Evolutionary conservation across 179 eudicot genomes (phyloP).

Genomic region (Silene coronaria): DNA sequence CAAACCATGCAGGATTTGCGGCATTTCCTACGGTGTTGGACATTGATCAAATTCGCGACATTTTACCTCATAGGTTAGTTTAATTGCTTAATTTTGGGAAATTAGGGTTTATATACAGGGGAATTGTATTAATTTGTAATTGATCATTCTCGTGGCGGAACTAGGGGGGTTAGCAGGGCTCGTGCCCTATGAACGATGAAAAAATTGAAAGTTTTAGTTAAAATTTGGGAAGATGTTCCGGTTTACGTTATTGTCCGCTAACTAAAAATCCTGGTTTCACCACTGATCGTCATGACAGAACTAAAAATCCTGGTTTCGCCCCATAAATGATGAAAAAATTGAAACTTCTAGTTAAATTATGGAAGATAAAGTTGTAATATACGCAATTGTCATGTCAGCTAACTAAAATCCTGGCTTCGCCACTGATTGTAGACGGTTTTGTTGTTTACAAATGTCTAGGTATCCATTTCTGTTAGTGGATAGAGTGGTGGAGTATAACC

Average conservation of each 20-base stretch:
- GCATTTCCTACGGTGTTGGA: constrained; percentile 90
- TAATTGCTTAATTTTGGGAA: background rate
- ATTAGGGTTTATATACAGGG: background rate
- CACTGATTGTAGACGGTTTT: too few species aligned
- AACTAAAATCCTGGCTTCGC: background rate
- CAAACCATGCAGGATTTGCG: constrained; percentile 43
- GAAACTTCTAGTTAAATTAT: background rate
- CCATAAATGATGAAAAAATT: background rate
- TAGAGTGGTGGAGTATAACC: constrained; percentile 88
- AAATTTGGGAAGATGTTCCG: background rate
- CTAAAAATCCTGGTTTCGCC: too few species aligned
- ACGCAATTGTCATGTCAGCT: background rate
- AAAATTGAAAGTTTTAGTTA: background rate
- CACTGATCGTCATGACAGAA: background rate
- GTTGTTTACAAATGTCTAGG: constrained; percentile 24
- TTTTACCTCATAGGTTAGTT: constrained; percentile 83
- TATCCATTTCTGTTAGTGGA: constrained; percentile 94
- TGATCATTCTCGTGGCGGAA: background rate
- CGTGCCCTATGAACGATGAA: background rate
- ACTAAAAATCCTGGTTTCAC: too few species aligned
- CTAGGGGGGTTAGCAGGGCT: background rate
- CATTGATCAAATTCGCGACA: constrained; percentile 85
- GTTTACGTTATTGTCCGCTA: too few species aligned
- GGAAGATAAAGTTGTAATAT: background rate
- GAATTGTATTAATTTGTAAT: background rate